These are phyloP conservation scores for Sphagnum tenellum DNA, from an alignment of 225 moss, liverwort and hornwort species.

Conservation along the genomic window DNA sequence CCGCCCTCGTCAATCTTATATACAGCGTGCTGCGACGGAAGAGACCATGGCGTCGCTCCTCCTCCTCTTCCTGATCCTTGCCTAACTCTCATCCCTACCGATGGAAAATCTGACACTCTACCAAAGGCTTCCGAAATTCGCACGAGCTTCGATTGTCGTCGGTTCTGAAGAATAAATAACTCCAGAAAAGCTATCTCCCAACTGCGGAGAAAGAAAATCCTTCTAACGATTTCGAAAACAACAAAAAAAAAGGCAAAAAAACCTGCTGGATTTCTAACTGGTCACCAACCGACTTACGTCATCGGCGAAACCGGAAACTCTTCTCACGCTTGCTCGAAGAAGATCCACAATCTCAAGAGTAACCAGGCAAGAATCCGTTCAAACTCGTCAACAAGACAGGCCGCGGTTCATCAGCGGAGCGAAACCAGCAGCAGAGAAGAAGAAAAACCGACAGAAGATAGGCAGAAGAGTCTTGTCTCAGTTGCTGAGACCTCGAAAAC, in stretches of 20 bases:
- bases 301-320: neutral
- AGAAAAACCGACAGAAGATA: no score
- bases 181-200: neutral
- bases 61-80: neutral
- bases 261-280: neutral
- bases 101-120: neutral
- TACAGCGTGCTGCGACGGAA: conserved; percentile 18
- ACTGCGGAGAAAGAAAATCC: neutral
- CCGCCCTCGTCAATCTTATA: conserved; percentile 9
- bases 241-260: neutral
- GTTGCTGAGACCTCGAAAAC: no score
- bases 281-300: neutral
- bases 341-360: conserved; percentile 10
- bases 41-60: conserved; percentile 18
- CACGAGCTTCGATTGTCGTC: no score
- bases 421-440: conserved; percentile 6
- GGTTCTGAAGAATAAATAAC: neutral
- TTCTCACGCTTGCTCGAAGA: neutral
- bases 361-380: conserved; percentile 27
- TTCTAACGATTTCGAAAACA: neutral
- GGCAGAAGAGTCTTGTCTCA: no score
- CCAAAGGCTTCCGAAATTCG: no score
- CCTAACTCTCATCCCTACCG: conserved; percentile 30
- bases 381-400: conserved; percentile 8
- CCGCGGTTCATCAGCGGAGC: no score